Evolutionary conservation across 2,329 filamentous ascomycete species (phyloP), one percentile per base, ranked within the genome.

Genomic region (Diaporthe citrichinensis): DNA sequence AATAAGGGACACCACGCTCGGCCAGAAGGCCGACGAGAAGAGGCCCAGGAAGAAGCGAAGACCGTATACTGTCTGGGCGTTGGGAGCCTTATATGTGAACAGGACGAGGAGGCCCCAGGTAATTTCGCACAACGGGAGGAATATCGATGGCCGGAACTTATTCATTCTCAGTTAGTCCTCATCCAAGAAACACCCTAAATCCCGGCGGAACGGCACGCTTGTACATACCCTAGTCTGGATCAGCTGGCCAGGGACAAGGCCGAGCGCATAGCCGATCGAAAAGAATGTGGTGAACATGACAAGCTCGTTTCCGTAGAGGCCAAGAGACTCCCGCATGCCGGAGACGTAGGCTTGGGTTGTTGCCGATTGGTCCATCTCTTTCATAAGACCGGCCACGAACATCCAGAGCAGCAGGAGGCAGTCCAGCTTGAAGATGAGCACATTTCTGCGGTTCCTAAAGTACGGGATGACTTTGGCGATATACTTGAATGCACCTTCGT

Each of bases 101-200:
- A 79, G 67, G 4, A 74, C 78, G 15, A 82, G 76, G 10, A 80
- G 58, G 4, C 81, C 80, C 82, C 81, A 83, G 10, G 78, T 76
- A 28, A 82, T 78, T 74, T 82, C 81, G 91, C 92, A 75, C 72
- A 81, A 46, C 4, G 80, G 80, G 2, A 81, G 77, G 41, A 80
- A 81, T 36, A 80, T 71, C 4, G 78, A 78, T 1, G 78, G 77
- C 2, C 77, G 77, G 23, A 78, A 69, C 65, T 69, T 53, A 6
- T 10, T 41, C 46, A 15, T 28, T 55, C 20, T 28, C 15, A 69
- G 49, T 55, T 15, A 41, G 65, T 20, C n/a, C 14, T 39, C 23
- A 3, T 20, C 5, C 10, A 23, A 20, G 12, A 53, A 7, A 39
- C 23, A 17, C 31, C 14, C 15, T 53, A 20, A 41, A 55, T 55